phyloP scores from a whole-genome alignment of 1,139 yeast genomes.

The Yamadazyma atmosphaerica region DNA sequence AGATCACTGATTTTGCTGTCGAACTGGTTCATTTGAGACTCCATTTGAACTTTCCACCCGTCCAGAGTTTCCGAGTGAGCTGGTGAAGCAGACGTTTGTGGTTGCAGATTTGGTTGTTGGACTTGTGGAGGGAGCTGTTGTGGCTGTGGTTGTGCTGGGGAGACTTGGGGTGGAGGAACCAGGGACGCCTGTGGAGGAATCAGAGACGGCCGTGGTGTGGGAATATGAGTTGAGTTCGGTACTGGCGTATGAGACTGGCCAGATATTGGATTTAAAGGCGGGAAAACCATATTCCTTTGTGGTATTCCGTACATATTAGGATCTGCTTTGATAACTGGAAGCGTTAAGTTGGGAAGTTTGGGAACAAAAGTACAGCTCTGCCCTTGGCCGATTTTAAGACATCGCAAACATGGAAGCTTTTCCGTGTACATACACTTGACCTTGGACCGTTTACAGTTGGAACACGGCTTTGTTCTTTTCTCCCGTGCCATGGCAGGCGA shows the following conservation, averaged over 20 bases:
- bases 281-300: conserved; percentile 16
- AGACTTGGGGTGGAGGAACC: neutral
- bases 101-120: too few relatives aligned
- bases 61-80: too few relatives aligned
- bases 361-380: conserved; percentile 55
- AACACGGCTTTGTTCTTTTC: conserved; percentile 60
- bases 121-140: too few relatives aligned
- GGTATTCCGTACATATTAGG: conserved; percentile 3
- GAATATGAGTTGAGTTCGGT: too few relatives aligned
- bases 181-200: neutral
- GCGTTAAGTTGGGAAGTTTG: conserved; percentile 49
- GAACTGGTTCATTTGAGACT: conserved; percentile 43
- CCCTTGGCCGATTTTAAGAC: conserved; percentile 49
- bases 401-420: conserved; percentile 58
- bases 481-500: conserved; percentile 49
- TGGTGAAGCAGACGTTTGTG: too few relatives aligned
- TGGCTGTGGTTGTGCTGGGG: too few relatives aligned
- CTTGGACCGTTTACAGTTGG: conserved; percentile 62
- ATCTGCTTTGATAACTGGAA: conserved; percentile 26
- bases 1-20: conserved; percentile 48
- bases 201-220: too few relatives aligned
- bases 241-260: neutral
- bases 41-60: conserved; percentile 47
- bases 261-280: conserved; percentile 14
- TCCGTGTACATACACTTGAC: conserved; percentile 56